Conservation (phyloP, 345 rosid species). For the Hibiscus syriacus region DNA sequence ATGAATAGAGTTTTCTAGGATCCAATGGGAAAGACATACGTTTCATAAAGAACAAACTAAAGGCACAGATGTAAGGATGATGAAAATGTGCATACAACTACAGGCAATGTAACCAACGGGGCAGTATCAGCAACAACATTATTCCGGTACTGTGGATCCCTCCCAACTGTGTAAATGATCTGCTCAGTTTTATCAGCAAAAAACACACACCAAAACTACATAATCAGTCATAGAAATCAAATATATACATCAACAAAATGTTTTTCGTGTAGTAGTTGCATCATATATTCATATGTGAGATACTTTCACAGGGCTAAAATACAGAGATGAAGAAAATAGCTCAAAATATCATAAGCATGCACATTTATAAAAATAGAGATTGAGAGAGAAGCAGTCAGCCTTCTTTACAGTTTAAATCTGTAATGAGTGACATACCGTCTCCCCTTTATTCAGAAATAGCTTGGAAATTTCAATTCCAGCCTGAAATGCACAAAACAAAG, state of each 20-base stretch:
- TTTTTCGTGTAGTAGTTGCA: no score
- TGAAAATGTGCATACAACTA: conserved; percentile 50
- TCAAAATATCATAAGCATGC: conserved; percentile 1
- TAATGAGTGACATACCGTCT: conserved; percentile 44
- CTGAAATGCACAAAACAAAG: conserved; percentile 35
- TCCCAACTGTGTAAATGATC: no score
- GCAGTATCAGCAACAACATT: no score
- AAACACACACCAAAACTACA: no score
- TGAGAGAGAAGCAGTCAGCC: not conserved
- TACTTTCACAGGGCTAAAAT: conserved; percentile 6
- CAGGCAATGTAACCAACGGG: conserved; percentile 61
- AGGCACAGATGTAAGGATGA: conserved; percentile 12
- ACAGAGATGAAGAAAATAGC: not conserved
- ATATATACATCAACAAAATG: no score
- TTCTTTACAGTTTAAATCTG: conserved; percentile 8
- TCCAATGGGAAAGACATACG: not conserved
- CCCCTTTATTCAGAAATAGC: conserved; percentile 80
- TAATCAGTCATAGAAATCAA: no score
- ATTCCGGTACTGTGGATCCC: no score
- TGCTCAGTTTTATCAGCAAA: no score
- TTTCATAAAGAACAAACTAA: not conserved
- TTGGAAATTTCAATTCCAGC: conserved; percentile 96
- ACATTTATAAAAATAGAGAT: not conserved
- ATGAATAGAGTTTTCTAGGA: not conserved
- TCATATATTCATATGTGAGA: no score